Evolutionary conservation across 371 early-diverging fungal genomes (phyloP), one percentile per base, ranked within the genome.

Genomic region (Rhizomucor pusillus): DNA sequence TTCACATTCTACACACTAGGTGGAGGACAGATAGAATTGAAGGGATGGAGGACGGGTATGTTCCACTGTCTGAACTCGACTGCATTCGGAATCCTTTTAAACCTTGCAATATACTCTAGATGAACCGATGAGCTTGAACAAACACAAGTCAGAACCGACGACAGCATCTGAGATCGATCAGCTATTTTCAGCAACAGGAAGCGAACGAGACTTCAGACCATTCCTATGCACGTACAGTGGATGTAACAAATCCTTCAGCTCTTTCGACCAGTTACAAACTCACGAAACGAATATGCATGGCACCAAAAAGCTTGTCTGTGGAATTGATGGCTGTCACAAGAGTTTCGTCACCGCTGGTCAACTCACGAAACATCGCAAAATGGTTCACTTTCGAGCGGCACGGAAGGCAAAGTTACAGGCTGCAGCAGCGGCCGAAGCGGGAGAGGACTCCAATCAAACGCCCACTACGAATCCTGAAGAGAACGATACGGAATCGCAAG

Each of bases 271-370:
- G 22, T 62, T 77, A 7, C 74, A 71, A 35, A 71, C 74, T 1
- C 77, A 77, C 48, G 77, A 77, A 48, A 71, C 72, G 0, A 77
- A 77, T 37, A 77, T 77, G 77, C 77, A 77, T 36, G 77, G 77
- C 1, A 66, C 67, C 13, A 73, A 74, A 63, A 74, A 73, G 23
- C 45, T 73, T 20, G 64, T 77, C 0, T 77, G 77, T 50, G 74
- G 74, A 5, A 74, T 77, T 18, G 72, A 77, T 58, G 72, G 74
- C 0, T 77, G 77, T 47, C 69, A 67, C 33, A 73, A 74, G 57
- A 69, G 77, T 33, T 77, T 77, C 59, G 77, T 69, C 23, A 77
- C 77, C 1, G 52, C 73, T 3, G 77, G 77, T 5, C 77, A 77
- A 37, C 48, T 77, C 18, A 77, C 73, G 35, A 77, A 77, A 24